phyloP scores from a whole-genome alignment of 495 filamentous ascomycete genomes.

The Penicillium canariense region DNA sequence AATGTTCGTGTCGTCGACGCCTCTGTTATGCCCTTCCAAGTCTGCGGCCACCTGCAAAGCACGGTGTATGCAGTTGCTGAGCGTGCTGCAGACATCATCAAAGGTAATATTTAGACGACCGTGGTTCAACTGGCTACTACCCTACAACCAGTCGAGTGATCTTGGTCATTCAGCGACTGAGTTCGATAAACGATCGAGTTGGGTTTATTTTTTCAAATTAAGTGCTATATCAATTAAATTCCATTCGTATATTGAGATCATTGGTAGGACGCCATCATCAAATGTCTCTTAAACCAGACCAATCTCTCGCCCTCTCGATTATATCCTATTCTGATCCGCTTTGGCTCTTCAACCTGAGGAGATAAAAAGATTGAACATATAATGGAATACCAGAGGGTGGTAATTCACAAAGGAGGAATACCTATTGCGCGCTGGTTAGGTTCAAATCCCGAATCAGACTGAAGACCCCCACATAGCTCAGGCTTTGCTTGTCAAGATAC shows the following conservation, averaged over 20 bases:
- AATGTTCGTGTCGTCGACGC: conserved; percentile 58
- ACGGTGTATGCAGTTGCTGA: conserved; percentile 59
- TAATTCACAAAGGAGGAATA: conserved; percentile 9
- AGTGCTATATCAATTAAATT: too few relatives aligned
- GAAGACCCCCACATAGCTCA: conserved; percentile 56
- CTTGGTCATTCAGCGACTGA: too few relatives aligned
- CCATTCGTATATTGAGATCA: too few relatives aligned
- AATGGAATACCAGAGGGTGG: conserved; percentile 9
- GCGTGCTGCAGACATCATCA: conserved; percentile 51
- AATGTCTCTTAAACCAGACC: conserved; percentile 3
- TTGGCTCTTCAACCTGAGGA: conserved; percentile 4
- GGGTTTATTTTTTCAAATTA: too few relatives aligned
- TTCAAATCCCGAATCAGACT: conserved; percentile 50
- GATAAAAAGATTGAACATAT: conserved; percentile 8
- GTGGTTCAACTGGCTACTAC: too few relatives aligned
- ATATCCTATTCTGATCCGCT: conserved; percentile 9
- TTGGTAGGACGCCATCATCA: too few relatives aligned
- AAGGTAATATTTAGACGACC: too few relatives aligned
- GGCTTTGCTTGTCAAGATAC: conserved; percentile 55
- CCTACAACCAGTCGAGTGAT: too few relatives aligned
- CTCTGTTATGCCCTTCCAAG: conserved; percentile 49
- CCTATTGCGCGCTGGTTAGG: conserved; percentile 46
- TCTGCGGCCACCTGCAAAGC: conserved; percentile 49
- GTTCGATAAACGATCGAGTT: too few relatives aligned
- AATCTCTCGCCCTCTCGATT: neutral